A percentile compares a stretch with the other conserved stretches of the same genome.
These are phyloP conservation scores for Suillus paluster DNA, from an alignment of 768 basidiomycete species.

Conservation along the genomic window DNA sequence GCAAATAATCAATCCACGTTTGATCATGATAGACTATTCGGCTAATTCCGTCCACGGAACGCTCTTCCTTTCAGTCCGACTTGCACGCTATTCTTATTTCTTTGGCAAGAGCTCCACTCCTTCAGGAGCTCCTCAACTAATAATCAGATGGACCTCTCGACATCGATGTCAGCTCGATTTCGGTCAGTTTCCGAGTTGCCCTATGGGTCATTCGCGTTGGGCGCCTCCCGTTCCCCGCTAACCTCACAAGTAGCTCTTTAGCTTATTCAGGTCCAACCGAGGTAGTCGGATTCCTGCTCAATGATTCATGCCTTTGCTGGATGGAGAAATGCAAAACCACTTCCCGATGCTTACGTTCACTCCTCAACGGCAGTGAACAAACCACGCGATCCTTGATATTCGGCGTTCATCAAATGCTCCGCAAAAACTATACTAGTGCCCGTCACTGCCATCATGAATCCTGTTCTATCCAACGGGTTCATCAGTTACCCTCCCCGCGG, in stretches of 20 bases:
- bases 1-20: background rate
- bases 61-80: conserved; percentile 8
- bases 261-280: conserved; percentile 2
- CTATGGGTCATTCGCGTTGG: background rate
- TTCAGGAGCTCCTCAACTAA: background rate
- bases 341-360: background rate
- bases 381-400: background rate
- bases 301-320: background rate
- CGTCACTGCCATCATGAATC: background rate
- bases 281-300: background rate
- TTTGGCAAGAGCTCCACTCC: background rate
- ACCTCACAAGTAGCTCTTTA: background rate
- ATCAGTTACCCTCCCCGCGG: conserved; percentile 5
- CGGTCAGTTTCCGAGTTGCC: background rate
- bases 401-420: background rate
- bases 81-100: conserved; percentile 10
- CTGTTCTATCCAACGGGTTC: background rate
- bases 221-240: background rate
- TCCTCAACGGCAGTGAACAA: background rate
- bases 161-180: background rate
- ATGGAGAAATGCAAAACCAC: background rate
- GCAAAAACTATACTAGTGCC: background rate
- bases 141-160: background rate
- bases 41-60: conserved; percentile 4
- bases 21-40: conserved; percentile 17